A percentile compares a stretch with the other conserved stretches of the same genome.
Conservation (phyloP, 495 filamentous ascomycete genomes). For the Aspergillus campestris region DNA sequence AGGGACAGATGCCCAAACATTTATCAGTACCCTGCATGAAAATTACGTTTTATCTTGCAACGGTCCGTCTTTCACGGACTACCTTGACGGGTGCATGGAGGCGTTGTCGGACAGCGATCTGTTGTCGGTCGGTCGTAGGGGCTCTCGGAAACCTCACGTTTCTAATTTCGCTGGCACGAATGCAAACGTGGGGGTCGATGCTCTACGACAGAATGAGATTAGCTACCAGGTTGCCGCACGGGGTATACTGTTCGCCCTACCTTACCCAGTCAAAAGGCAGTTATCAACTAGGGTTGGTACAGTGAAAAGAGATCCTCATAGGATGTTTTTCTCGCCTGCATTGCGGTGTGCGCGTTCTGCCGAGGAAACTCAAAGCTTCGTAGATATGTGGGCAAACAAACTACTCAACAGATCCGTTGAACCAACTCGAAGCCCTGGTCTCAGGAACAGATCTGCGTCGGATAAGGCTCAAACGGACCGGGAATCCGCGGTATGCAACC, state of each 20-base stretch:
- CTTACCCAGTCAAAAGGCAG: conserved; percentile 69
- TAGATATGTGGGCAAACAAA: conserved; percentile 56
- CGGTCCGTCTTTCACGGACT: conserved; percentile 46
- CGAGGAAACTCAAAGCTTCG: conserved; percentile 66
- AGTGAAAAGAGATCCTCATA: conserved; percentile 49
- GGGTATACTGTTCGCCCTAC: conserved; percentile 74
- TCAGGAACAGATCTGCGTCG: conserved; percentile 1
- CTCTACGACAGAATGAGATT: conserved; percentile 83
- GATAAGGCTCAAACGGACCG: too few species aligned
- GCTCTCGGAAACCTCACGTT: conserved; percentile 17
- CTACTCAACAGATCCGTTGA: conserved; percentile 18
- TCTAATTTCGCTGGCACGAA: conserved; percentile 32
- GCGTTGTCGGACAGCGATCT: conserved; percentile 81
- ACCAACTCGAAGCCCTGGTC: conserved; percentile 23
- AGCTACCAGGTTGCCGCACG: conserved; percentile 81
- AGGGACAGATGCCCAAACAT: conserved; percentile 81
- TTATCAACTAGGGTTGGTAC: conserved; percentile 19
- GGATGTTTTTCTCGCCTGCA: conserved; percentile 82
- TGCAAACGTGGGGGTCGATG: conserved; percentile 52
- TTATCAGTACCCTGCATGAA: conserved; percentile 88
- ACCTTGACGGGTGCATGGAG: conserved; percentile 72
- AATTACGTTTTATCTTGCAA: conserved; percentile 85
- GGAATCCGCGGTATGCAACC: too few species aligned
- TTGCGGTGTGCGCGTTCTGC: conserved; percentile 66
- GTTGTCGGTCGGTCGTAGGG: conserved; percentile 42